Conservation (phyloP, 208 protist species). For the Crithidia brevicula region DNA sequence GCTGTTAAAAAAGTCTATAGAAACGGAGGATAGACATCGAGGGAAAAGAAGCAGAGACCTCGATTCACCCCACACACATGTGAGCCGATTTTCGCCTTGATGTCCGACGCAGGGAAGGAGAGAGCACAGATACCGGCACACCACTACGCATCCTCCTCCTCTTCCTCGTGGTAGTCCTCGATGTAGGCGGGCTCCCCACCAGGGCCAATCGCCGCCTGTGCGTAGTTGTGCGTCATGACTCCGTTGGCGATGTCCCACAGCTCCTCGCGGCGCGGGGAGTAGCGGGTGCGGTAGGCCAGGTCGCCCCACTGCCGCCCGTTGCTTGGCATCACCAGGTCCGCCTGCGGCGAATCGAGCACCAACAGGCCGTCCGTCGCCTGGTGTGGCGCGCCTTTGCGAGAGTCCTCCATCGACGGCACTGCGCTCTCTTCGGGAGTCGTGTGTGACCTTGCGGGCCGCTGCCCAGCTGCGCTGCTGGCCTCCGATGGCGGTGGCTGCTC, state of each 20-base stretch:
- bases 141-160: neutral
- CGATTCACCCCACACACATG: too few relatives aligned
- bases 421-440: neutral
- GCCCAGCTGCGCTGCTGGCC: slow-evolving; percentile 2
- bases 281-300: slow-evolving; percentile 31
- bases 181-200: slow-evolving; percentile 11
- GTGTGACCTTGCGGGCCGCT: neutral
- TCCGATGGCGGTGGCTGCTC: slow-evolving; percentile 7
- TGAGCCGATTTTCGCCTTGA: too few relatives aligned
- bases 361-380: slow-evolving; percentile 2
- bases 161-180: slow-evolving; percentile 1
- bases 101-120: neutral
- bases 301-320: slow-evolving; percentile 26
- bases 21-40: too few relatives aligned
- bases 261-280: slow-evolving; percentile 45
- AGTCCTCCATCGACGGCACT: neutral
- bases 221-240: slow-evolving; percentile 48
- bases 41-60: too few relatives aligned
- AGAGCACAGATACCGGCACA: neutral
- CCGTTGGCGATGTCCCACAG: slow-evolving; percentile 52
- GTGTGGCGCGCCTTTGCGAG: neutral
- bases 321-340: slow-evolving; percentile 24
- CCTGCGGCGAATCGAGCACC: slow-evolving; percentile 1
- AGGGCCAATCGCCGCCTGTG: neutral
- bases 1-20: too few relatives aligned